phyloP scores from a whole-genome alignment of 345 rosid genomes.

The Syzygium aromaticum region DNA sequence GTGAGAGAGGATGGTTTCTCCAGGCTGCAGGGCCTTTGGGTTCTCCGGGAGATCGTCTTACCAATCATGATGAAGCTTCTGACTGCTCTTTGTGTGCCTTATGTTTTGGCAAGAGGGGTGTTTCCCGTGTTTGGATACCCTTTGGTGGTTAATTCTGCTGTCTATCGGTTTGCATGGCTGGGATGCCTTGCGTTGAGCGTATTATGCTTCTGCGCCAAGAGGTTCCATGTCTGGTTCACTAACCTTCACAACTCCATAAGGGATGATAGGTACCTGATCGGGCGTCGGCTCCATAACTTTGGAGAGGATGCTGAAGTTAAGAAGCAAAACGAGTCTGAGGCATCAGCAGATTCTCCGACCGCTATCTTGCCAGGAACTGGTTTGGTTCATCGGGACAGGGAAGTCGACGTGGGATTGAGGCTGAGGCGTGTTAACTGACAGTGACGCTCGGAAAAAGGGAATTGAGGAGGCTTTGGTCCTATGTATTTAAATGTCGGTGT shows the following conservation, averaged over 20 bases:
- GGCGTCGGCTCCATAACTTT: conserved; percentile 88
- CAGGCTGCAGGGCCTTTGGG: conserved; percentile 88
- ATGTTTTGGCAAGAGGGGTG: conserved; percentile 84
- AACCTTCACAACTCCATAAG: conserved; percentile 98
- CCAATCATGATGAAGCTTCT: conserved; percentile 92
- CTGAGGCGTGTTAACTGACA: conserved; percentile 38
- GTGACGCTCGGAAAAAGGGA: conserved; percentile 7
- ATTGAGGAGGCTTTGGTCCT: not conserved
- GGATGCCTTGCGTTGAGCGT: conserved; percentile 80
- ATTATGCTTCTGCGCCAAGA: conserved; percentile 72
- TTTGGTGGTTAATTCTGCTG: conserved; percentile 82
- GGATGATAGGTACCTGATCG: conserved; percentile 89
- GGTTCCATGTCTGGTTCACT: conserved; percentile 91
- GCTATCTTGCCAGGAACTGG: conserved; percentile 11
- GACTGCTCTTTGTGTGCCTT: conserved; percentile 93
- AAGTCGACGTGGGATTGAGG: conserved; percentile 51
- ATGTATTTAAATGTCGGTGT: not conserved
- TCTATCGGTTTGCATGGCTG: conserved; percentile 94
- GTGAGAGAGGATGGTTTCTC: conserved; percentile 97
- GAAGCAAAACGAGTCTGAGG: conserved; percentile 18
- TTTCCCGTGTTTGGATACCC: conserved; percentile 94
- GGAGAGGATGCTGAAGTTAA: conserved; percentile 43
- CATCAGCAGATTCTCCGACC: conserved; percentile 10
- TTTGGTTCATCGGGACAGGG: conserved; percentile 30
- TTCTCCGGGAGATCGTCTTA: conserved; percentile 77